Evolutionary conservation across 257 asterid species (phyloP), one percentile per base, ranked within the genome.

Genomic region (Euphrasia confusa): DNA sequence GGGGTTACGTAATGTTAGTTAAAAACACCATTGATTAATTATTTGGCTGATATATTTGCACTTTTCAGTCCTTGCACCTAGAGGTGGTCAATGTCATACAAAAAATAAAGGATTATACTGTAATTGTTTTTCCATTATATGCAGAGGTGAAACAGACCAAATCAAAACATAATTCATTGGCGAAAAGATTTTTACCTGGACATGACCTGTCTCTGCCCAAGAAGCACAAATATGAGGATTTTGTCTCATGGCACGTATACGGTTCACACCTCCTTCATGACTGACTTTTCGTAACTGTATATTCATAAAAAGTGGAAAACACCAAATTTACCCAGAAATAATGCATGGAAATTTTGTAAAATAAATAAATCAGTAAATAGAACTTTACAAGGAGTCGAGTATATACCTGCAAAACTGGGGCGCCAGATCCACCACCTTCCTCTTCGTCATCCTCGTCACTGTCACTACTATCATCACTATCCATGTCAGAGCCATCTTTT

Each of bases 201-300:
- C 95, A 78, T 72, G 89, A 35, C 96, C 92, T 0, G 81, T 72
- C 66, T 83, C 99, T 37, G 82, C 78, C 99, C 99, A 93, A 3
- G 99, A 79, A 63, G 97, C 99, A 77, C 95, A 87, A 58, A 93
- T 89, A 74, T 93, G 88, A 35, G 94, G 86, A 60, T 80, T 77
- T 74, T 91, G 97, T n/a, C 77, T 73, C 97, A 89, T 93, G 39
- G 95, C 89, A 49, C 95, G 95, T 71, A 93, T 79, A 66, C 99
- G 83, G 71, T 93, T 93, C 48, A 93, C 84, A 66, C 90, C 75
- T 58, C 97, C 99, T 67, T 83, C 83, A 24, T 93, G 99, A 73
- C 50, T 63, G 33, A 89, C 84, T 71, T 84, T 85, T 27, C 76
- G 83, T 11, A 87, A 58, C 97, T 93, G 87, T 64, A 42, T 42